Evolutionary conservation across 345 rosid genomes (phyloP).

Genomic region (Aurinia saxatilis): DNA sequence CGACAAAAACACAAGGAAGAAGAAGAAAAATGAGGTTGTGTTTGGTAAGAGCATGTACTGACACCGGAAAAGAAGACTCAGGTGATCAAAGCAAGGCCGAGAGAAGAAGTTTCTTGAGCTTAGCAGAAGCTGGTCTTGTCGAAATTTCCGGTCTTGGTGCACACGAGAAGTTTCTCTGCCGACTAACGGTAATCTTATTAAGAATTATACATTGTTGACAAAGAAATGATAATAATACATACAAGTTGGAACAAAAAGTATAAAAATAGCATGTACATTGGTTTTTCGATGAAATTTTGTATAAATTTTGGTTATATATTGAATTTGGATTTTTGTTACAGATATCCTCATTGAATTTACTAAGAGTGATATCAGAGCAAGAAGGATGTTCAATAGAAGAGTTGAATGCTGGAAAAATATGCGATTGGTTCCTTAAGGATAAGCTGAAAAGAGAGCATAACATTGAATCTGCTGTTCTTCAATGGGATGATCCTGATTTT

Average conservation of each 20-base stretch:
- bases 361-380: slow-evolving; percentile 73
- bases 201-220: too few relatives aligned
- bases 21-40: slow-evolving; percentile 12
- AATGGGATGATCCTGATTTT: slow-evolving; percentile 84
- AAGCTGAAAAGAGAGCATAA: slow-evolving; percentile 70
- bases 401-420: slow-evolving; percentile 69
- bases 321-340: slow-evolving; percentile 17
- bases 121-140: slow-evolving; percentile 90
- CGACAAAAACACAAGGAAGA: background rate
- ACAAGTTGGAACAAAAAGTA: too few relatives aligned
- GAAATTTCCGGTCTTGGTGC: slow-evolving; percentile 71
- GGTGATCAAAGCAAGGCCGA: slow-evolving; percentile 35
- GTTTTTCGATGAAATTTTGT: background rate
- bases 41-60: slow-evolving; percentile 25
- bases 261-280: background rate
- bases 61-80: slow-evolving; percentile 27
- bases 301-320: background rate
- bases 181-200: slow-evolving; percentile 90
- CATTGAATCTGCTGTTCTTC: slow-evolving; percentile 67
- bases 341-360: slow-evolving; percentile 81
- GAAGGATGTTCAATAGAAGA: slow-evolving; percentile 81
- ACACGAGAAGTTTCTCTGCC: slow-evolving; percentile 80
- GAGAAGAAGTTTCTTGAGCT: slow-evolving; percentile 45
- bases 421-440: slow-evolving; percentile 90
- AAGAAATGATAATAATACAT: too few relatives aligned